Percentiles rank a stretch among this genome's conserved stretches.
phyloP scores from a whole-genome alignment of 2,329 filamentous ascomycete species.

The Aspergillus tubingensis region DNA sequence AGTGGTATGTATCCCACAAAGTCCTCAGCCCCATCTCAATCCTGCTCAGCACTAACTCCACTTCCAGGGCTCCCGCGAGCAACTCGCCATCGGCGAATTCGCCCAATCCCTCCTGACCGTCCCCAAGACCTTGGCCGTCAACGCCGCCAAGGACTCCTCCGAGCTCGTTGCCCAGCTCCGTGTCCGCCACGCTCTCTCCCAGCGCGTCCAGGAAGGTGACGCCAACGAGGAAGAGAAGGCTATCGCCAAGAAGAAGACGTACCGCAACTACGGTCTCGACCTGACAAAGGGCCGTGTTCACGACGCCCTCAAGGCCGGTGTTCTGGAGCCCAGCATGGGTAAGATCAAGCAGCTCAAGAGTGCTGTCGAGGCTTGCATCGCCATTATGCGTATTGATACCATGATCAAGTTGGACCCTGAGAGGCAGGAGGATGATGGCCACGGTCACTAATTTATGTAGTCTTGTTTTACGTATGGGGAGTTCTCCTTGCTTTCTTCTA shows the following conservation, averaged over 20 bases:
- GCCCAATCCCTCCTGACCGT: conserved; percentile 91
- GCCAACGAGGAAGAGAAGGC: conserved; percentile 78
- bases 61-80: conserved; percentile 77
- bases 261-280: conserved; percentile 98
- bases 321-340: conserved; percentile 95
- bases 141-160: conserved; percentile 93
- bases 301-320: conserved; percentile 90
- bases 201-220: conserved; percentile 85
- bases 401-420: conserved; percentile 97
- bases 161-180: conserved; percentile 95
- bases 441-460: conserved; percentile 66
- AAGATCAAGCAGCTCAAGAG: conserved; percentile 98
- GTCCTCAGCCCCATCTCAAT: not conserved
- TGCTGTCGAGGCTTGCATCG: conserved; percentile 96
- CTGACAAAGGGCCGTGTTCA: conserved; percentile 85
- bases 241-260: conserved; percentile 89
- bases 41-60: not conserved
- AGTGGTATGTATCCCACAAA: conserved; percentile 60
- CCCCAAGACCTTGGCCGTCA: conserved; percentile 94
- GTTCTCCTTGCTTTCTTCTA: conserved; percentile 5
- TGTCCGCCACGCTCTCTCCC: conserved; percentile 88
- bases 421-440: conserved; percentile 76
- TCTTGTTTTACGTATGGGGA: too few relatives aligned
- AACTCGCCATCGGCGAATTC: conserved; percentile 97
- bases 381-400: conserved; percentile 99